These are phyloP conservation scores for Wickerhamiella azyma DNA, from an alignment of 805 yeast species.

Conservation along the genomic window DNA sequence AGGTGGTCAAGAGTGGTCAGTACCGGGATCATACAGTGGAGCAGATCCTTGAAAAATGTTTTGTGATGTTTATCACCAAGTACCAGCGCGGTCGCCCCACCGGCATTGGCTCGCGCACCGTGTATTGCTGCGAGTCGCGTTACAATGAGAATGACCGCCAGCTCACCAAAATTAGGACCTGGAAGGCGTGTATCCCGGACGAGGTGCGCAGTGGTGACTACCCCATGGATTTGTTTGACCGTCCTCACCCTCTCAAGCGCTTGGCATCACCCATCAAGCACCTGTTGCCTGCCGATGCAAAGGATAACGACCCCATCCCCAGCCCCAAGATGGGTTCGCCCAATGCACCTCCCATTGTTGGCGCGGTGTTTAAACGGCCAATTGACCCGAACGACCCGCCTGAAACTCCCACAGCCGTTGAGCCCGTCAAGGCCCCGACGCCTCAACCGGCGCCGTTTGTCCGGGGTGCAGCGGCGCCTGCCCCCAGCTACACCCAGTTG, in stretches of 20 bases:
- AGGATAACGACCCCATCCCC: constrained; percentile 61
- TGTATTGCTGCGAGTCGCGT: constrained; percentile 88
- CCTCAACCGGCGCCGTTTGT: background rate
- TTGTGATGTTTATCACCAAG: constrained; percentile 86
- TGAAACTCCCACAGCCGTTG: constrained; percentile 45
- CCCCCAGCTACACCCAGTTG: constrained; percentile 3
- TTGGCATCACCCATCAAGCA: constrained; percentile 77
- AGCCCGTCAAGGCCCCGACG: constrained; percentile 22
- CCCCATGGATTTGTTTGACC: constrained; percentile 48
- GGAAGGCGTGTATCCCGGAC: constrained; percentile 98
- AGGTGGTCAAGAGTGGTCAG: constrained; percentile 93
- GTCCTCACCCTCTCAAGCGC: constrained; percentile 56
- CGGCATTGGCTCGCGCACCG: constrained; percentile 48
- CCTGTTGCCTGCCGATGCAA: constrained; percentile 60
- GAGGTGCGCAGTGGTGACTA: constrained; percentile 62
- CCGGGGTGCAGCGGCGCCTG: background rate
- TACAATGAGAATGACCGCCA: constrained; percentile 82
- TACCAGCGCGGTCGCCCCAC: constrained; percentile 90
- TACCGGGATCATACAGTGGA: constrained; percentile 84
- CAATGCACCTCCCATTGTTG: constrained; percentile 88
- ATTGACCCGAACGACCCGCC: constrained; percentile 68
- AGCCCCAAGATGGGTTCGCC: constrained; percentile 69
- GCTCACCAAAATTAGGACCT: constrained; percentile 89
- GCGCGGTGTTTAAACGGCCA: constrained; percentile 74
- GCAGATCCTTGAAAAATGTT: constrained; percentile 86